Evolutionary conservation across 768 basidiomycete genomes (phyloP), one percentile per base, ranked within the genome.

Genomic region (Macrolepiota dolichaula): DNA sequence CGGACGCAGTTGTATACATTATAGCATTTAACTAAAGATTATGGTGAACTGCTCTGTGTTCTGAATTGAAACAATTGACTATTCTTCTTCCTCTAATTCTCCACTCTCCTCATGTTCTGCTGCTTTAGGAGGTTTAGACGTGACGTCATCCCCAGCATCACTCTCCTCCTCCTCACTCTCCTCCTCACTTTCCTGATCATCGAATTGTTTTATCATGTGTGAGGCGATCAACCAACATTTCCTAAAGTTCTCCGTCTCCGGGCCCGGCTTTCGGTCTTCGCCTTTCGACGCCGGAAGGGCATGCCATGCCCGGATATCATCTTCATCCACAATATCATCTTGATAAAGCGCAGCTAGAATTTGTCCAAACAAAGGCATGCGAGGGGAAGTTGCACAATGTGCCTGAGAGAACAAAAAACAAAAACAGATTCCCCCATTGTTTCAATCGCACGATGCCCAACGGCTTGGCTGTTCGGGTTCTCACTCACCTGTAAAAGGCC

Each of bases 231-330:
- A 70, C 91, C 92, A 87, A 69, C 85, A 85, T 69, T 82, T 88
- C 69, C 79, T 77, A 55, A 89, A 68, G 66, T 86, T 88, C 57
- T 87, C 88, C 35, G 72, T 69, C 38, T 77, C 68, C 22, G 67
- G 63, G 3, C 76, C 77, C 12, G 73, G 63, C 55, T 77, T 78
- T 24, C 77, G 64, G 7, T 77, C 82, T 55, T 77, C 77, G 35
- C 81, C 90, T 69, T 79, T 81, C 29, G 86, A 84, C 51, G 69
- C 75, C 24, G 83, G 80, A 53, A 75, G 79, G 56, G 71, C 76
- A 72, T 95, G 88, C 96, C 96, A 99, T 52, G 76, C 79, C n/a
- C 92, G 85, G 65, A 98, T 89, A 64, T 94, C 89, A 54, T 93
- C 90, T 68, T 95, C 94, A 52, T 92, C 91, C 2, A 97, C 87